Conservation (phyloP, 2,329 filamentous ascomycete species). For the Cryphonectria carpinicola region DNA sequence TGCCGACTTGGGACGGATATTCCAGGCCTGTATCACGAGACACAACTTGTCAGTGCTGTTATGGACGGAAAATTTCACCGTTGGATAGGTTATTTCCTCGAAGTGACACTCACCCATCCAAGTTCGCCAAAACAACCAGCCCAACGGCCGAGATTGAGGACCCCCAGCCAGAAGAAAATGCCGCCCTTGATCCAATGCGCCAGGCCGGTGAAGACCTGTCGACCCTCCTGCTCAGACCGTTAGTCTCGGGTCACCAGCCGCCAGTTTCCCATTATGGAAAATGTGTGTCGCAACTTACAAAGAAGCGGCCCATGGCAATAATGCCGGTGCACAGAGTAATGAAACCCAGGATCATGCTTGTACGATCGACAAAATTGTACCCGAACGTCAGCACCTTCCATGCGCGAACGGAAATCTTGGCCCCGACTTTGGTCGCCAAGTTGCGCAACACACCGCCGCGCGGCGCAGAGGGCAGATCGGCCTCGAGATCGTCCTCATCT, state of each 20-base stretch:
- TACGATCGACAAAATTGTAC: conserved; percentile 74
- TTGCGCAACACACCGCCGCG: conserved; percentile 53
- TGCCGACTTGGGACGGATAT: conserved; percentile 66
- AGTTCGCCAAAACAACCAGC: conserved; percentile 87
- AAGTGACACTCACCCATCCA: conserved; percentile 67
- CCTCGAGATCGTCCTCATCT: conserved; percentile 50
- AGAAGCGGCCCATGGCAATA: conserved; percentile 80
- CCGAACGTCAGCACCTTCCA: conserved; percentile 61
- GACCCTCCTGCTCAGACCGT: conserved; percentile 58
- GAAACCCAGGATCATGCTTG: conserved; percentile 79
- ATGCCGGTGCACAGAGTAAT: conserved; percentile 72
- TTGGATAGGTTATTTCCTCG: not conserved
- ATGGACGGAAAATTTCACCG: not conserved
- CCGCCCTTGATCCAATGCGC: conserved; percentile 95
- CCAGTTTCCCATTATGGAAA: not conserved
- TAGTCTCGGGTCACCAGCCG: not conserved
- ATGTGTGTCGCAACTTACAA: conserved; percentile 61
- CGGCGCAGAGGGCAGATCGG: conserved; percentile 45
- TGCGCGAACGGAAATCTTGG: conserved; percentile 58
- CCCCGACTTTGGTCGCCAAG: conserved; percentile 57
- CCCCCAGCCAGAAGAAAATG: conserved; percentile 91
- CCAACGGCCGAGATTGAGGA: conserved; percentile 87
- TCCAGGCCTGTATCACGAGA: conserved; percentile 70
- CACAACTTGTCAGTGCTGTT: conserved; percentile 23
- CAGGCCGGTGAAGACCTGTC: conserved; percentile 77